Percentiles rank a stretch among this genome's conserved stretches.
Evolutionary conservation across 306 rosid genomes (phyloP).

Genomic region (Trifolium fragiferum): DNA sequence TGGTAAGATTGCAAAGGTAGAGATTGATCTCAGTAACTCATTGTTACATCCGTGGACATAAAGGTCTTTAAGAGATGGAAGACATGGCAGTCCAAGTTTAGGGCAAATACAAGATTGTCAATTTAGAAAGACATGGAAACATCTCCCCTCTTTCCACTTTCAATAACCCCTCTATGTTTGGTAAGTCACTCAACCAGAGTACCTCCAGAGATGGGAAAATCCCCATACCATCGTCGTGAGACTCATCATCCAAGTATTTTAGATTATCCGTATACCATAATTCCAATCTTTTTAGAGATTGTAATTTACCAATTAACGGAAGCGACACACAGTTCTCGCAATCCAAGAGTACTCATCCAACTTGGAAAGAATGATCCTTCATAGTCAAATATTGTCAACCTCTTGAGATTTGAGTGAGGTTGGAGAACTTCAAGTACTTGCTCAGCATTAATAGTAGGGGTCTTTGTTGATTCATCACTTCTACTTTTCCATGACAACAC

Average conservation of each 20-base stretch:
- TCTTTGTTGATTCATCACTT: not conserved
- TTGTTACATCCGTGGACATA: fast-evolving
- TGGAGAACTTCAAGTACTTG: not conserved
- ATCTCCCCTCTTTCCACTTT: conserved; percentile 12
- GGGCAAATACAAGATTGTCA: fast-evolving
- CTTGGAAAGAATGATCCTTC: not conserved
- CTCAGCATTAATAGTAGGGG: not conserved
- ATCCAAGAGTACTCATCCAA: not conserved
- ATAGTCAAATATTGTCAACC: not conserved
- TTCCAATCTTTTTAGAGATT: not conserved
- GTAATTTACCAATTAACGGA: not conserved
- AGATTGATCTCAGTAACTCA: conserved; percentile 1
- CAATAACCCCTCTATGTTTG: not conserved
- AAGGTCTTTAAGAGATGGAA: not conserved
- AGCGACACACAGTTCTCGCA: not conserved
- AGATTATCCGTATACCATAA: not conserved
- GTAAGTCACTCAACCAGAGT: not conserved
- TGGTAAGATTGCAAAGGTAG: not conserved
- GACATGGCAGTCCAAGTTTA: conserved; percentile 8
- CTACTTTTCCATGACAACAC: no score
- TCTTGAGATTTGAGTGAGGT: conserved; percentile 22
- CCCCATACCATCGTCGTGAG: not conserved
- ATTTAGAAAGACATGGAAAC: not conserved
- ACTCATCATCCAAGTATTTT: not conserved
- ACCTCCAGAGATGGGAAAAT: conserved; percentile 17